Evolutionary conservation across 176 grass and related monocot genomes (phyloP), one percentile per base, ranked within the genome.

Genomic region (Cenchrus purpureus): DNA sequence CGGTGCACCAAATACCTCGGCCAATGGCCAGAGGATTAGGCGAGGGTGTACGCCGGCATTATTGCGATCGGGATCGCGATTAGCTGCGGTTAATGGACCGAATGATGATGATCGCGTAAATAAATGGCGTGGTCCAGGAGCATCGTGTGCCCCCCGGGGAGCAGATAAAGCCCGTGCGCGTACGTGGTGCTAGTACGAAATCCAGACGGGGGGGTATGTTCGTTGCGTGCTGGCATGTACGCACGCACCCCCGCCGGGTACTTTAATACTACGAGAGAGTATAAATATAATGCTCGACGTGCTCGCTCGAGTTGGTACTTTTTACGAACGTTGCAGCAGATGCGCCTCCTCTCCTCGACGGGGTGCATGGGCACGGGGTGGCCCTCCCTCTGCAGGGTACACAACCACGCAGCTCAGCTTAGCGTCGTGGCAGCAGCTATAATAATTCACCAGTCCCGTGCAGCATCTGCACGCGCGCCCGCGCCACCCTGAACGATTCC

Each of bases 121-220:
- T 4, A 55, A 86, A 73, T 11, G 77, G 70, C 12, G 52, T 86
- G 77, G 84, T 73, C 77, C 78, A 62, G 14, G 54, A 6, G 4
- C 85, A 25, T 45, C 69, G 40, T 67, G 51, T 52, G 66, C 8
- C 40, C 78, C 60, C 85, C 58, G 85, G 59, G 48, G 4, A 57
- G 49, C 68, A 64, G 77, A 67, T 29, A 22, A 22, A 44, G 67
- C 32, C 59, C 78, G 83, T 85, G 73, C 73, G 17, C 19, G 82
- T 50, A 65, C 69, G 77, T 40, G 37, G 37, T 40, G 37, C 3
- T 40, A 2, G 37, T 42, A 77, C 12, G n/a, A 58, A n/a, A 2
- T 56, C 15, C 73, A 22, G 17, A 20, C 22, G 48, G 58, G n/a
- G 48, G 58, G n/a, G 6, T 16, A 15, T 51, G 59, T 48, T 6